Evolutionary conservation across 2,329 filamentous ascomycete genomes (phyloP).

Genomic region (Penicillium verrucosum): DNA sequence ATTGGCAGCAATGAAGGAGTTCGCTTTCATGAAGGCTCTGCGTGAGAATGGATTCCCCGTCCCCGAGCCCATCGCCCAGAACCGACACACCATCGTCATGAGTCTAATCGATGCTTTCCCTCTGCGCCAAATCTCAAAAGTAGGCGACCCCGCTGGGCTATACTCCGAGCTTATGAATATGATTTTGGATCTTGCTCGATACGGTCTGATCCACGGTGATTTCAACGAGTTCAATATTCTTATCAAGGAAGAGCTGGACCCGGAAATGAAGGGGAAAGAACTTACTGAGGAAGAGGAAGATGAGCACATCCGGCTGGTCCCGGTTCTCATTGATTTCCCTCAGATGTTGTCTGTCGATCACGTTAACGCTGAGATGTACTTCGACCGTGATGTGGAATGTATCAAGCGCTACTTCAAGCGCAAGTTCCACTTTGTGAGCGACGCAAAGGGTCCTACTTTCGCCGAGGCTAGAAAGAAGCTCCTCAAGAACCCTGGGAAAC

Average conservation of each 20-base stretch:
- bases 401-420: slow-evolving; percentile 92
- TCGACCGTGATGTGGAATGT: slow-evolving; percentile 91
- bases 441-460: slow-evolving; percentile 80
- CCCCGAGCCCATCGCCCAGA: slow-evolving; percentile 82
- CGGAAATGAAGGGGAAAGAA: slow-evolving; percentile 38
- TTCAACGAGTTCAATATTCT: slow-evolving; percentile 99
- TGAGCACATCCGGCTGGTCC: slow-evolving; percentile 58
- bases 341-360: slow-evolving; percentile 98
- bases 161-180: slow-evolving; percentile 89
- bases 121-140: slow-evolving; percentile 77
- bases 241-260: slow-evolving; percentile 67
- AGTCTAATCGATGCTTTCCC: slow-evolving; percentile 88
- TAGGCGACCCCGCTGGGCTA: slow-evolving; percentile 78
- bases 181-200: slow-evolving; percentile 76
- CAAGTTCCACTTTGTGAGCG: slow-evolving; percentile 80
- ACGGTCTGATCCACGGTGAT: slow-evolving; percentile 93
- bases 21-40: slow-evolving; percentile 87
- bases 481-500: slow-evolving; percentile 57
- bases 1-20: slow-evolving; percentile 90
- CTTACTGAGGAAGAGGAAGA: slow-evolving; percentile 28
- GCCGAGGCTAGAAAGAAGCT: slow-evolving; percentile 74
- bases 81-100: slow-evolving; percentile 95
- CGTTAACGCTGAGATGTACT: slow-evolving; percentile 91
- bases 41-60: slow-evolving; percentile 82
- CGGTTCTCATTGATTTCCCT: slow-evolving; percentile 93